Evolutionary conservation across 2,329 filamentous ascomycete species (phyloP).

Genomic region (Botrytis hyacinthi): DNA sequence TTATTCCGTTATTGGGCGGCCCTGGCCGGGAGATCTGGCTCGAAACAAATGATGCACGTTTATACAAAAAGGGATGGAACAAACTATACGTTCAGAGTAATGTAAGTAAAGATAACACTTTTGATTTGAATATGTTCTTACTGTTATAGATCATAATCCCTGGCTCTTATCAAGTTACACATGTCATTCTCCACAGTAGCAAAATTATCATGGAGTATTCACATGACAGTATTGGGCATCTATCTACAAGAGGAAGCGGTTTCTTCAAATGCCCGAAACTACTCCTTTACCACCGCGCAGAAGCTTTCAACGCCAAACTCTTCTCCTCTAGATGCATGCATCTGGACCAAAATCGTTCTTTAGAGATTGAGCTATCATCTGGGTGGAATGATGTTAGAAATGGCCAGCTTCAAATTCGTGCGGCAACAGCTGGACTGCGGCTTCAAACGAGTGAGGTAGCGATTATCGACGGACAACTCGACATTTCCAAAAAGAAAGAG

Average conservation of each 20-base stretch:
- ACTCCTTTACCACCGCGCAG: conserved; percentile 68
- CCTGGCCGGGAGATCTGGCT: conserved; percentile 67
- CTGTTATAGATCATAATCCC: conserved; percentile 57
- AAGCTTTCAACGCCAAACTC: conserved; percentile 67
- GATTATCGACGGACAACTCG: conserved; percentile 45
- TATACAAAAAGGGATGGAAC: conserved; percentile 47
- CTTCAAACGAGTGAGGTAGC: conserved; percentile 60
- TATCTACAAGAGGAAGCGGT: conserved; percentile 24
- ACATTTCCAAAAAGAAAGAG: conserved; percentile 51
- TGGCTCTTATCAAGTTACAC: conserved; percentile 73
- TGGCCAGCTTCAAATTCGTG: conserved; percentile 60
- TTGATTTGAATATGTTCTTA: conserved; percentile 34
- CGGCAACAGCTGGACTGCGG: conserved; percentile 64
- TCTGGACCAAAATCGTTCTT: conserved; percentile 72
- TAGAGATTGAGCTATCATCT: conserved; percentile 70
- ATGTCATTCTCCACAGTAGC: conserved; percentile 61
- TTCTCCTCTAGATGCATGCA: conserved; percentile 68
- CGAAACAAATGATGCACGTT: conserved; percentile 44
- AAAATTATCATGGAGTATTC: conserved; percentile 68
- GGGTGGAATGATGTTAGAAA: conserved; percentile 69
- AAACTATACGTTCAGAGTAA: conserved; percentile 48
- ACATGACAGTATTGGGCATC: conserved; percentile 45
- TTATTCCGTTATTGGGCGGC: conserved; percentile 55
- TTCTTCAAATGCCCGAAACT: conserved; percentile 62
- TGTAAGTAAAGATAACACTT: conserved; percentile 37